phyloP scores from a whole-genome alignment of 2,329 filamentous ascomycete species.

The Tolypocladium endophyticum region DNA sequence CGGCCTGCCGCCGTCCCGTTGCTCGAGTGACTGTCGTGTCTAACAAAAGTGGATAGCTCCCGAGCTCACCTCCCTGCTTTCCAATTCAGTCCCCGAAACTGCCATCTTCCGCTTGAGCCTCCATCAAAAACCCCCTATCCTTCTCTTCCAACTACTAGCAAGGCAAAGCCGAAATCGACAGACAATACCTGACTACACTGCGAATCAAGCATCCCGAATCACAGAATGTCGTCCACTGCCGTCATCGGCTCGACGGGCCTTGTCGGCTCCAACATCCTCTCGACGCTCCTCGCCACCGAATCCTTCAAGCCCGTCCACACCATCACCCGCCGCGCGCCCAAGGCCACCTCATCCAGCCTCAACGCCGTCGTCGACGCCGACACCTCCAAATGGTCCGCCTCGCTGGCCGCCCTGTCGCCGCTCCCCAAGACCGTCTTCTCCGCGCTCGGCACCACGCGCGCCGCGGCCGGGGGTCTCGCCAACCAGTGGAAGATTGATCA shows the following conservation, averaged over 20 bases:
- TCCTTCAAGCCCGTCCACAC: constrained; percentile 47
- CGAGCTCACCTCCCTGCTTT: not conserved
- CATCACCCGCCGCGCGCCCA: constrained; percentile 56
- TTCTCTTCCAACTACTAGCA: not conserved
- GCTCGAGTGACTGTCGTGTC: not conserved
- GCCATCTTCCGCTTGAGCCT: not conserved
- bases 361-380: constrained; percentile 53
- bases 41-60: not conserved
- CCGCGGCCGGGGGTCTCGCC: constrained; percentile 61
- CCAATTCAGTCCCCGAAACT: not conserved
- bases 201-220: not conserved
- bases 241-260: constrained; percentile 58
- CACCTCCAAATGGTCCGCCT: constrained; percentile 54
- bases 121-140: not conserved
- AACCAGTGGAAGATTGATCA: constrained; percentile 83
- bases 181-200: not conserved
- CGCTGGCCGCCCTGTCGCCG: constrained; percentile 45
- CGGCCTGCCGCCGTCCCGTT: not conserved
- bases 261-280: constrained; percentile 65
- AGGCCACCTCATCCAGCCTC: constrained; percentile 47
- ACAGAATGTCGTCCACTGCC: constrained; percentile 30
- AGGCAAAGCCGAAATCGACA: not conserved
- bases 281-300: constrained; percentile 44
- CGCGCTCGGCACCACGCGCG: constrained; percentile 70
- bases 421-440: constrained; percentile 60